A percentile compares a stretch with the other conserved stretches of the same genome.
Conservation (phyloP, 345 rosid species). For the Eucalyptus globulus region DNA sequence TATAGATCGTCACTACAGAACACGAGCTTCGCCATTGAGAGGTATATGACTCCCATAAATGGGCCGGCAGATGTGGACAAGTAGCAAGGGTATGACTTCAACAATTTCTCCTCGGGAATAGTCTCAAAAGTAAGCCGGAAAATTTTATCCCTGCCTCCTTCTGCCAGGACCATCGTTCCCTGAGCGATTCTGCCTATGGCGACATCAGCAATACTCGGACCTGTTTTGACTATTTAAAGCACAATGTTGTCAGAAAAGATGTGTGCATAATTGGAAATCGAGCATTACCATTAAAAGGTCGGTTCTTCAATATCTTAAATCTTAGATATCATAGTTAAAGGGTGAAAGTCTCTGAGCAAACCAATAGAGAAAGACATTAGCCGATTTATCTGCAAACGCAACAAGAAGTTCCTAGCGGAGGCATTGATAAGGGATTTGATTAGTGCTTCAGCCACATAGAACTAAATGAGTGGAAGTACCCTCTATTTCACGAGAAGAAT, state of each 20-base stretch:
- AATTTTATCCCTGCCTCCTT: constrained; percentile 33
- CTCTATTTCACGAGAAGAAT: neutral
- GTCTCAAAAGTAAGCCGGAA: constrained; percentile 31
- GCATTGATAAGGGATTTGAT: neutral
- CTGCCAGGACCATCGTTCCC: constrained; percentile 27
- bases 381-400: neutral
- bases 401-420: neutral
- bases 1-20: constrained; percentile 27
- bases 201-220: constrained; percentile 34
- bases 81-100: constrained; percentile 24
- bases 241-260: neutral
- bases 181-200: constrained; percentile 41
- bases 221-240: constrained; percentile 19
- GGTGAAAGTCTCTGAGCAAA: neutral
- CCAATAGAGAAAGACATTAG: neutral
- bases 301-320: neutral
- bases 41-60: constrained; percentile 26
- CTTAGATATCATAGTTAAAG: neutral
- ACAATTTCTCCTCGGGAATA: constrained; percentile 23
- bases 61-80: constrained; percentile 36
- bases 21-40: constrained; percentile 29
- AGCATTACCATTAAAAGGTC: neutral
- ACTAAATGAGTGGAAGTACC: neutral
- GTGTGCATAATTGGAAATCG: neutral
- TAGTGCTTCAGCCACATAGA: neutral